Evolutionary conservation across 2,329 filamentous ascomycete genomes (phyloP), one percentile per base, ranked within the genome.

Genomic region (Colletotrichum abscissum): DNA sequence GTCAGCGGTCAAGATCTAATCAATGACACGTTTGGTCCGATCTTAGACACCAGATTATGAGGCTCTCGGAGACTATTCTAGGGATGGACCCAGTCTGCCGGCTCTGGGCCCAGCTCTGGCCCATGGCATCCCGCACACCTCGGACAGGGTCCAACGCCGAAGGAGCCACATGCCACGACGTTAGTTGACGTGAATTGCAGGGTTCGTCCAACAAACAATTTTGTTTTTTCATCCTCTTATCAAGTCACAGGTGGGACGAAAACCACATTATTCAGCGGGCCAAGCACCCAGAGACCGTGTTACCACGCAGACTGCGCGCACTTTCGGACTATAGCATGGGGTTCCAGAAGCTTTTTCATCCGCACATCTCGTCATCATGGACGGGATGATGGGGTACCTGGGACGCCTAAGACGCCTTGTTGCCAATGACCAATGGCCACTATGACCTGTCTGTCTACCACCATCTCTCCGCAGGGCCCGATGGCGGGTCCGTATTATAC

Each of bases 61-160:
- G 69, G 63, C 69, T 67, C 69, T 38, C 24, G 54, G 19, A 16
- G 30, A 14, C 38, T 7, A 38, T 58, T 38, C 5, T n/a, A 46
- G 54, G 70, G 55, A 62, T 60, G 66, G 19, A 5, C 70, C 60
- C 16, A 55, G 42, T 42, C 38, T 42, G 38, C 38, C 38, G 38
- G 38, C 38, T 42, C 38, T 42, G 38, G 38, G 14, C 38, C 38
- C 38, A 42, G 16, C 38, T 42, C 12, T 52, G 59, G 22, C 58
- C 33, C 33, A 19, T 42, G 65, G 42, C 65, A 69, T 69, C 65
- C 65, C 58, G 49, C 58, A 14, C 42, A 38, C 22, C 12, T 56
- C 70, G 55, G 70, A 1, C 69, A 69, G 54, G 70, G 65, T 59
- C 59, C 58, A 28, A 42, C 54, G 56, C 69, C 65, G 65, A 59